A percentile compares a stretch with the other conserved stretches of the same genome.
phyloP scores from a whole-genome alignment of 306 rosid genomes.

The Corylus americana region DNA sequence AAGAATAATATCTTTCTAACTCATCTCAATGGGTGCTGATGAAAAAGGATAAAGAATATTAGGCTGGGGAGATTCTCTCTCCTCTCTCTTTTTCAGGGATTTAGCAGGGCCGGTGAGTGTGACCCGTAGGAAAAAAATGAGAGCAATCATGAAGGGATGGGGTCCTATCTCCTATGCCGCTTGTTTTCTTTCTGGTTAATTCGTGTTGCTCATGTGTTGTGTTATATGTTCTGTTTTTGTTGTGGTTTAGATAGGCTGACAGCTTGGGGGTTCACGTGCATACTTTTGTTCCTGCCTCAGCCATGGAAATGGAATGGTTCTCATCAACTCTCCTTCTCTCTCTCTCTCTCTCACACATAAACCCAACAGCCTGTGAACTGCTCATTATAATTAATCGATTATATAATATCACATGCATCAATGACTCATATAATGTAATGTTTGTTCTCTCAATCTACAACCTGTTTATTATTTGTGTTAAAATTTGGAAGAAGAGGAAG shows the following conservation, averaged over 20 bases:
- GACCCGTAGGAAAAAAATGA: neutral
- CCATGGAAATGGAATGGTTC: slow-evolving; percentile 3
- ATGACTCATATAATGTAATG: no score
- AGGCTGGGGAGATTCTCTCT: slow-evolving; percentile 36
- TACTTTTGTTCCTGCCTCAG: slow-evolving; percentile 31
- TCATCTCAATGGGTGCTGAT: slow-evolving; percentile 50
- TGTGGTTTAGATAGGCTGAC: slow-evolving; percentile 46
- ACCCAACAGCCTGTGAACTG: no score
- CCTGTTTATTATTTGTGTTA: no score
- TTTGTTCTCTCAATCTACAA: no score
- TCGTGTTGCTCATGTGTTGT: slow-evolving; percentile 16
- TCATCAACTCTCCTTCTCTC: slow-evolving; percentile 1
- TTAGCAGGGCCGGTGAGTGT: slow-evolving; percentile 35
- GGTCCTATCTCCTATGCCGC: slow-evolving; percentile 17
- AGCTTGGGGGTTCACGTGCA: slow-evolving; percentile 50
- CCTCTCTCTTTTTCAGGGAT: slow-evolving; percentile 9
- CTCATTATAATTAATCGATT: no score
- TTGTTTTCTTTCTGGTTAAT: slow-evolving; percentile 22
- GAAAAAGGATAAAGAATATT: slow-evolving; percentile 18
- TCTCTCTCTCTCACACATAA: neutral
- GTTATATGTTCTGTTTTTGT: slow-evolving; percentile 29
- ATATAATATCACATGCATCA: no score
- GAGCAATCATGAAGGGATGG: slow-evolving; percentile 36
- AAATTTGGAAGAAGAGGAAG: no score
- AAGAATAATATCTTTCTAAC: slow-evolving; percentile 45